Evolutionary conservation across 495 filamentous ascomycete species (phyloP).

Genomic region (Penicillium egyptiacum): DNA sequence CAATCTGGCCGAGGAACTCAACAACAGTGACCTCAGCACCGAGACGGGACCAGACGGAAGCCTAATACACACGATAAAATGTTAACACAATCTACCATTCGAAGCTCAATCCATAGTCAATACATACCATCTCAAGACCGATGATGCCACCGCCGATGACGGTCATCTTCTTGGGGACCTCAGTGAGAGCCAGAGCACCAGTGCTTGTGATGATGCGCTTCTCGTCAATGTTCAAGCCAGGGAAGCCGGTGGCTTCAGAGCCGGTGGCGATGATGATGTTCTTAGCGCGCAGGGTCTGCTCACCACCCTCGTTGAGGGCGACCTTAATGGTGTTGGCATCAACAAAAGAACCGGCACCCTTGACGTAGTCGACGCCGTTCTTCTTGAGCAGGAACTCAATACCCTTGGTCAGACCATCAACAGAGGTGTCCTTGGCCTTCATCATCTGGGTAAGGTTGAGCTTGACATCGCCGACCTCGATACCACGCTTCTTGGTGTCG

Average conservation of each 20-base stretch:
- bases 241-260: conserved; percentile 92
- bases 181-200: conserved; percentile 80
- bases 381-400: conserved; percentile 98
- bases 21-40: conserved; percentile 95
- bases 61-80: conserved; percentile 43
- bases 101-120: neutral
- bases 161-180: conserved; percentile 96
- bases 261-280: conserved; percentile 98
- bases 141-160: conserved; percentile 99
- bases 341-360: conserved; percentile 82
- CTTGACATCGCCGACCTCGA: conserved; percentile 93
- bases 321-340: conserved; percentile 92
- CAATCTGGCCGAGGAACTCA: conserved; percentile 94
- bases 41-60: conserved; percentile 92
- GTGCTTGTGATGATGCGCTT: conserved; percentile 96
- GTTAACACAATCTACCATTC: conserved; percentile 1
- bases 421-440: conserved; percentile 95
- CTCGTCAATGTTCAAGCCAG: conserved; percentile 93
- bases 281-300: conserved; percentile 80
- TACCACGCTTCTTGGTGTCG: conserved; percentile 95
- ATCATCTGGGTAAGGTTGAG: conserved; percentile 94
- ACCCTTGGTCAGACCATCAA: conserved; percentile 88
- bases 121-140: conserved; percentile 87
- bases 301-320: conserved; percentile 84
- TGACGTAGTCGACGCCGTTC: conserved; percentile 96